phyloP scores from a whole-genome alignment of 805 yeast genomes.

The Vanderwaltozyma verrucispora region DNA sequence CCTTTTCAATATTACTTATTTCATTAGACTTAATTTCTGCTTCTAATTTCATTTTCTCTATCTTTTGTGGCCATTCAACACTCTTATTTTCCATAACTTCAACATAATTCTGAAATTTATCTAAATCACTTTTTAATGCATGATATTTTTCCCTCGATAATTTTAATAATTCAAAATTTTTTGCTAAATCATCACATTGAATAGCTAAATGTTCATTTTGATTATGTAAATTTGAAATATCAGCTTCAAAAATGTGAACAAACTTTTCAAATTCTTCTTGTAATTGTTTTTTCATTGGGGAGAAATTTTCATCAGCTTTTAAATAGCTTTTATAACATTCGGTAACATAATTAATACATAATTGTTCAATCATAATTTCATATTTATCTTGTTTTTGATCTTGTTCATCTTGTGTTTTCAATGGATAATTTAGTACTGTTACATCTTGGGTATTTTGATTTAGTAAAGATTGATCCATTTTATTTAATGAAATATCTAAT shows the following conservation, averaged over 20 bases:
- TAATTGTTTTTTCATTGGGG: slow-evolving; percentile 45
- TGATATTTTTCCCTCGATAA: slow-evolving; percentile 45
- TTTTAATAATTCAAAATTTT: slow-evolving; percentile 38
- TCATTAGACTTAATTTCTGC: slow-evolving; percentile 26
- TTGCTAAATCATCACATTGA: slow-evolving; percentile 34
- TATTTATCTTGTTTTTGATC: slow-evolving; percentile 26
- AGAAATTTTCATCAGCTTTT: slow-evolving; percentile 52
- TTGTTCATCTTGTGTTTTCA: slow-evolving; percentile 21
- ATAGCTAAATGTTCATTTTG: slow-evolving; percentile 33
- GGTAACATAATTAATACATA: slow-evolving; percentile 50
- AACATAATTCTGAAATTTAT: slow-evolving; percentile 62
- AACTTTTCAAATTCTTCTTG: slow-evolving; percentile 43
- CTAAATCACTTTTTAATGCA: slow-evolving; percentile 60
- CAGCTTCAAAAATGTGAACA: slow-evolving; percentile 38
- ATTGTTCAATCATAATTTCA: slow-evolving; percentile 31
- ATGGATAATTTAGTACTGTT: slow-evolving; percentile 18
- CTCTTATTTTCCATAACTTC: slow-evolving; percentile 56
- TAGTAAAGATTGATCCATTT: slow-evolving; percentile 14
- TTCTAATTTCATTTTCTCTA: slow-evolving; percentile 49
- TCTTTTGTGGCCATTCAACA: slow-evolving; percentile 48
- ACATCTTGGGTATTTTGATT: slow-evolving; percentile 25
- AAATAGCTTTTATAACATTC: slow-evolving; percentile 61
- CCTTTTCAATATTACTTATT: slow-evolving; percentile 32
- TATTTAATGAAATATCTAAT: slow-evolving; percentile 27
- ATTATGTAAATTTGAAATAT: slow-evolving; percentile 32